These are phyloP conservation scores for Leccinum griseonigrum DNA, from an alignment of 1,284 basidiomycete genomes.

Conservation along the genomic window DNA sequence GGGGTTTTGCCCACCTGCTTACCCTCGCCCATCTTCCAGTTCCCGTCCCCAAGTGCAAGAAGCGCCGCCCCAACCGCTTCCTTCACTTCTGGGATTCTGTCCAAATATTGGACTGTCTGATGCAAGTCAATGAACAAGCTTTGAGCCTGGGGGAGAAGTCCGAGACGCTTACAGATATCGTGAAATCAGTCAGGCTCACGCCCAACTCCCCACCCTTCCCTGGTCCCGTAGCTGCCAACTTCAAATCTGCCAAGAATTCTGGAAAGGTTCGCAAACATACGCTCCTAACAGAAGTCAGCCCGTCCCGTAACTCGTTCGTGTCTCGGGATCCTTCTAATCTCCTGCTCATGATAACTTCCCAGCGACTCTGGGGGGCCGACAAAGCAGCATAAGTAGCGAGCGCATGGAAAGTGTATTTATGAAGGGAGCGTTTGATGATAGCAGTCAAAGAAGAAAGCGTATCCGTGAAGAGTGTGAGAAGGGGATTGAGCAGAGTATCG, in stretches of 20 bases:
- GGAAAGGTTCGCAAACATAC: conserved; percentile 78
- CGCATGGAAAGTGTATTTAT: conserved; percentile 81
- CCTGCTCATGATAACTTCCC: conserved; percentile 62
- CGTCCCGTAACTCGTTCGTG: conserved; percentile 70
- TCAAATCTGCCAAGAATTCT: conserved; percentile 74
- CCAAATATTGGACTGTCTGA: conserved; percentile 67
- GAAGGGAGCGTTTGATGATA: conserved; percentile 78
- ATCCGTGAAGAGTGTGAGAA: conserved; percentile 59
- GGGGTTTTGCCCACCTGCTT: conserved; percentile 53
- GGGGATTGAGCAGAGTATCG: conserved; percentile 57
- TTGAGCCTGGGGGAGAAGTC: not conserved
- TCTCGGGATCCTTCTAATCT: conserved; percentile 42
- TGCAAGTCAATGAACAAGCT: not conserved
- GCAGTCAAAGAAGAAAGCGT: conserved; percentile 61
- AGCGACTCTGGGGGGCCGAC: conserved; percentile 51
- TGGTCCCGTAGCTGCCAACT: conserved; percentile 49
- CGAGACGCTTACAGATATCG: conserved; percentile 47
- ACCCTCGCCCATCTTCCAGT: conserved; percentile 87
- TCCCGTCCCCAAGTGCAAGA: conserved; percentile 72
- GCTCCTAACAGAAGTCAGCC: conserved; percentile 56
- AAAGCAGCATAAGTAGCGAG: conserved; percentile 63
- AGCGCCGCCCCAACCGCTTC: conserved; percentile 63
- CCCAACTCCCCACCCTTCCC: conserved; percentile 49
- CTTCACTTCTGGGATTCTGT: conserved; percentile 64
- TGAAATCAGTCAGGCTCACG: conserved; percentile 63